Evolutionary conservation across 257 asterid species (phyloP).

Genomic region (Solanum neorickii): DNA sequence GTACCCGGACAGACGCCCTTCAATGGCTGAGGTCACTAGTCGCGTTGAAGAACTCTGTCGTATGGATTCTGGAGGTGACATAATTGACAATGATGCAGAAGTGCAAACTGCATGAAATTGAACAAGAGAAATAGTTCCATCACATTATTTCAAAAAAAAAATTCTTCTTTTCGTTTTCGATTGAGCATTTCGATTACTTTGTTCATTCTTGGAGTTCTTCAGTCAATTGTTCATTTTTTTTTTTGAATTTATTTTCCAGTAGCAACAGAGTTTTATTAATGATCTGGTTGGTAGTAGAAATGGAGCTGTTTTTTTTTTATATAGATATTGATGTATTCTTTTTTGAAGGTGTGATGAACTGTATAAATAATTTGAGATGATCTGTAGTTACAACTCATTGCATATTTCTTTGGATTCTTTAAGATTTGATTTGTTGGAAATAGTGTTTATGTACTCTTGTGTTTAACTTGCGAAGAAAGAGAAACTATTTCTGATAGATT

Average conservation of each 20-base stretch:
- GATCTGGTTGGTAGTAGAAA: not conserved
- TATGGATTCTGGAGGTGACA: conserved; percentile 10
- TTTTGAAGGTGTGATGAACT: not conserved
- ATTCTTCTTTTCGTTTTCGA: not conserved
- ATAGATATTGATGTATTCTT: not conserved
- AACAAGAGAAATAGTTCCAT: not conserved
- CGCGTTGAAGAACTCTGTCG: conserved; percentile 26
- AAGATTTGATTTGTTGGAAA: not conserved
- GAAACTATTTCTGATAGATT: too few relatives aligned
- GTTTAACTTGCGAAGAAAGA: not conserved
- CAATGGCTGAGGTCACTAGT: conserved; percentile 24
- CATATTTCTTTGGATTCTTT: not conserved
- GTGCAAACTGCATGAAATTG: not conserved
- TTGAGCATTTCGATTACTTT: not conserved
- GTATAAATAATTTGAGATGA: not conserved
- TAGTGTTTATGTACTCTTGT: not conserved
- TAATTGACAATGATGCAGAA: conserved; percentile 1
- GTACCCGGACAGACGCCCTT: conserved; percentile 41
- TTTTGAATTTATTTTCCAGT: not conserved
- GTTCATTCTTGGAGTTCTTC: conserved; percentile 4
- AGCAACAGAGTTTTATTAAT: not conserved
- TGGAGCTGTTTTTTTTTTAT: not conserved
- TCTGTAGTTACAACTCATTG: not conserved
- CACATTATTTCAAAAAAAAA: not conserved
- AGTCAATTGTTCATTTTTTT: not conserved